These are phyloP conservation scores for Halophytophthora polymorphica DNA, from an alignment of 352 stramenopile genomes.

Conservation along the genomic window DNA sequence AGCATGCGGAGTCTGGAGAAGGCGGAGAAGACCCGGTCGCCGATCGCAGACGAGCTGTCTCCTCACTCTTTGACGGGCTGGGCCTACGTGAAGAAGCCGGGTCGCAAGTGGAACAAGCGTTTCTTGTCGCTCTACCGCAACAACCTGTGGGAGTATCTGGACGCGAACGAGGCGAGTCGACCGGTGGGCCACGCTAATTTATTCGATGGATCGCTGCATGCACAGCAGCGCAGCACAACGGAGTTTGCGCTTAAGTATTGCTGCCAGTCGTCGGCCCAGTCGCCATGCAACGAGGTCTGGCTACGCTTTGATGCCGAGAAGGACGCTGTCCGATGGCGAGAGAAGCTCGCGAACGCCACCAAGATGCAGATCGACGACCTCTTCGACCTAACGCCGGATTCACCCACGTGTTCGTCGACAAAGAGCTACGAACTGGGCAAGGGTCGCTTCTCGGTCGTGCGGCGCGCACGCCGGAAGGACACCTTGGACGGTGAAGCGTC, in stretches of 20 bases:
- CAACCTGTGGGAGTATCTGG: conserved; percentile 72
- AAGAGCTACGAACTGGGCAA: conserved; percentile 75
- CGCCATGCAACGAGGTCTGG: conserved; percentile 55
- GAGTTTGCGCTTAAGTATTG: conserved; percentile 67
- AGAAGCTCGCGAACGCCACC: conserved; percentile 30
- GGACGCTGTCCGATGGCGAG: conserved; percentile 39
- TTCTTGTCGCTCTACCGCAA: conserved; percentile 73
- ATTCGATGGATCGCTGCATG: conserved; percentile 58
- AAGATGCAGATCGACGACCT: conserved; percentile 63
- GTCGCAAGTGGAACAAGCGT: conserved; percentile 62
- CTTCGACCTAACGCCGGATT: conserved; percentile 61
- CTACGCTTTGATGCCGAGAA: conserved; percentile 50
- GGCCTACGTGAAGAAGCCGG: conserved; percentile 61
- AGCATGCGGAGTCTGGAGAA: conserved; percentile 31
- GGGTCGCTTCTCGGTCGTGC: conserved; percentile 76
- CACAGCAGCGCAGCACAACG: conserved; percentile 40
- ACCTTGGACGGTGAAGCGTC: conserved; percentile 1
- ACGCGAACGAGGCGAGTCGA: conserved; percentile 52
- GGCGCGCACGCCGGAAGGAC: conserved; percentile 44
- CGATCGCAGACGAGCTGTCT: conserved; percentile 8
- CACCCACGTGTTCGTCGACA: conserved; percentile 26
- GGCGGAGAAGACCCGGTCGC: conserved; percentile 20
- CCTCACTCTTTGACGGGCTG: conserved; percentile 36
- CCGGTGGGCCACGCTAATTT: conserved; percentile 77
- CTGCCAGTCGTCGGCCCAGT: conserved; percentile 40